phyloP scores from a whole-genome alignment of 2,329 filamentous ascomycete genomes.

The Uncinocarpus reesii region DNA sequence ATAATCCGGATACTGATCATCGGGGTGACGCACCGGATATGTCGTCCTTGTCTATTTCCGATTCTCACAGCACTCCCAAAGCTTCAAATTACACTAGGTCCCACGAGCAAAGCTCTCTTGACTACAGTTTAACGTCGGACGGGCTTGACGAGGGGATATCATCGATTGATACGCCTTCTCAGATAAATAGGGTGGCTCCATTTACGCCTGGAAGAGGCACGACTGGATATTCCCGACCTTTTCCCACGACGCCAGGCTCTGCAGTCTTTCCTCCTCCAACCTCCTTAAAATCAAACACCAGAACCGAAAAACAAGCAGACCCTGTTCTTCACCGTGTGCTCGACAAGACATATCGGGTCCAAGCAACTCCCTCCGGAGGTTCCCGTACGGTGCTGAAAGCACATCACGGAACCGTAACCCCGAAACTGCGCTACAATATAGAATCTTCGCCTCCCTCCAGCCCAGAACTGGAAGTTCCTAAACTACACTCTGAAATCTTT shows the following conservation, averaged over 20 bases:
- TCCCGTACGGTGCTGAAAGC: slow-evolving; percentile 14
- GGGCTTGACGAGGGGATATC: slow-evolving; percentile 46
- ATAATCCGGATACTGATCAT: slow-evolving; percentile 16
- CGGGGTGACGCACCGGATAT: slow-evolving; percentile 39
- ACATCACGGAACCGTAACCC: slow-evolving; percentile 18
- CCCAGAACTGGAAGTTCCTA: slow-evolving; percentile 68
- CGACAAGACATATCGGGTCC: slow-evolving; percentile 89
- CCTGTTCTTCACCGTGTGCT: slow-evolving; percentile 82
- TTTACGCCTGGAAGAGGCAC: slow-evolving; percentile 29
- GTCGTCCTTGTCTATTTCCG: slow-evolving; percentile 34
- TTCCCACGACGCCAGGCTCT: slow-evolving; percentile 53
- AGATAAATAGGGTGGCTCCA: slow-evolving; percentile 24
- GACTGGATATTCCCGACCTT: slow-evolving; percentile 20
- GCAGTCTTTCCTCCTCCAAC: slow-evolving; percentile 46
- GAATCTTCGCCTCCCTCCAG: slow-evolving; percentile 56
- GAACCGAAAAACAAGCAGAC: slow-evolving; percentile 42
- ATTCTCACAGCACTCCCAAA: slow-evolving; percentile 40
- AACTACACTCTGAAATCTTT: slow-evolving; percentile 76
- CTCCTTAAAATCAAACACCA: slow-evolving; percentile 28
- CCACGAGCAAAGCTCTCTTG: slow-evolving; percentile 25
- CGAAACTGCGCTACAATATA: slow-evolving; percentile 23
- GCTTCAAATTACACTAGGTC: slow-evolving; percentile 18
- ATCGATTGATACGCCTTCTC: slow-evolving; percentile 26
- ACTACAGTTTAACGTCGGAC: slow-evolving; percentile 69
- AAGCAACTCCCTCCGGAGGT: slow-evolving; percentile 67